These are phyloP conservation scores for Chrysochromulina tobinii DNA, from an alignment of 78 protist species.

Conservation along the genomic window DNA sequence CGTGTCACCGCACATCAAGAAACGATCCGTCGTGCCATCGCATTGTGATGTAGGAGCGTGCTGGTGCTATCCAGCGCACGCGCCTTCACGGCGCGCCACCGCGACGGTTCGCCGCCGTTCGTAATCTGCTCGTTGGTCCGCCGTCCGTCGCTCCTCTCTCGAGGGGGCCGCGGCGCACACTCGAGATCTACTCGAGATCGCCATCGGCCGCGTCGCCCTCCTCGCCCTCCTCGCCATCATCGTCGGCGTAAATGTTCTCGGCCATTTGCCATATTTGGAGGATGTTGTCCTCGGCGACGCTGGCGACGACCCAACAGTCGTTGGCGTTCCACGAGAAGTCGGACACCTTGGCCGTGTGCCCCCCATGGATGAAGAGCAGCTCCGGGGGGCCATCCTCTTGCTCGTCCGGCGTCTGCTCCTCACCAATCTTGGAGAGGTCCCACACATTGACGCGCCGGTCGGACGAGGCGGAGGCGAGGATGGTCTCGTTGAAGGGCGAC, in stretches of 20 bases:
- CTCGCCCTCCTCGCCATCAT: background rate
- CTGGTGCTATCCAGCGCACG: no score
- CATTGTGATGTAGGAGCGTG: no score
- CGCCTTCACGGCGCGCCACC: no score
- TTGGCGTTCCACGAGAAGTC: constrained; percentile 73
- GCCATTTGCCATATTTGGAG: constrained; percentile 70
- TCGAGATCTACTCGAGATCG: background rate
- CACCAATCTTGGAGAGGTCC: constrained; percentile 90
- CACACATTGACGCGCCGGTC: constrained; percentile 89
- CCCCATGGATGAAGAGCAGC: constrained; percentile 94
- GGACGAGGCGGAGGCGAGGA: constrained; percentile 75
- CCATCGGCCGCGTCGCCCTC: background rate
- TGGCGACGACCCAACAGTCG: constrained; percentile 86
- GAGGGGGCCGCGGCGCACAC: background rate
- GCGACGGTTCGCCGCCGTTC: no score
- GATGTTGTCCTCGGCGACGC: constrained; percentile 92
- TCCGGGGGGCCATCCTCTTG: constrained; percentile 96
- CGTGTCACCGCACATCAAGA: no score
- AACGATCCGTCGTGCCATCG: no score
- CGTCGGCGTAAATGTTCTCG: constrained; percentile 26
- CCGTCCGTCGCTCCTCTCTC: no score
- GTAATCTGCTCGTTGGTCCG: no score
- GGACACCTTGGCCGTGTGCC: constrained; percentile 84
- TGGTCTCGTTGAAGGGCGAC: constrained; percentile 86
- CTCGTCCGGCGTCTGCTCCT: constrained; percentile 88